A percentile compares a stretch with the other conserved stretches of the same genome.
Evolutionary conservation across 495 filamentous ascomycete species (phyloP).

Genomic region (Lophiostoma macrostomum): DNA sequence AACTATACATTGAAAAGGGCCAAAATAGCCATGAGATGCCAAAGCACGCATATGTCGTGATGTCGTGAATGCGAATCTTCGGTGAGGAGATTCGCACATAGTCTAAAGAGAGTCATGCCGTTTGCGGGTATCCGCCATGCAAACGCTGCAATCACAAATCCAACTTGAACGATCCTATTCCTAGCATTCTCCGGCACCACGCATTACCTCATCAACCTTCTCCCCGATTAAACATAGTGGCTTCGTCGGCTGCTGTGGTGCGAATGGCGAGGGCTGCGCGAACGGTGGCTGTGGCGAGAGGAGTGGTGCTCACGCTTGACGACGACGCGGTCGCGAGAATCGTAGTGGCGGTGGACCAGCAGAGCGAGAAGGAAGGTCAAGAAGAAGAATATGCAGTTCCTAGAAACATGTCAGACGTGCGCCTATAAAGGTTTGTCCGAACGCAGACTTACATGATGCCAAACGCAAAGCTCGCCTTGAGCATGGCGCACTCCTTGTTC

Average conservation of each 20-base stretch:
- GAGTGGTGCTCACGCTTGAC: conserved; percentile 39
- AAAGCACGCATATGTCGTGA: too few relatives aligned
- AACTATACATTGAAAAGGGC: too few relatives aligned
- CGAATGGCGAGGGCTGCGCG: conserved; percentile 36
- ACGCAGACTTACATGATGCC: conserved; percentile 61
- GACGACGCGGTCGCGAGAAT: conserved; percentile 36
- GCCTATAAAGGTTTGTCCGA: too few relatives aligned
- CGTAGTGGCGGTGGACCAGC: conserved; percentile 39
- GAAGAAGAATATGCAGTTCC: conserved; percentile 76
- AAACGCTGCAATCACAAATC: too few relatives aligned
- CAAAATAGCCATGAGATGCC: too few relatives aligned
- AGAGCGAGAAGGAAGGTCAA: conserved; percentile 55
- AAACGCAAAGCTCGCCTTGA: conserved; percentile 81
- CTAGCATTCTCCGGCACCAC: background rate
- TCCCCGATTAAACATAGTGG: conserved; percentile 31
- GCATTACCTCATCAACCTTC: background rate
- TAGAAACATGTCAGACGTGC: too few relatives aligned
- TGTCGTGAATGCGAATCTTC: too few relatives aligned
- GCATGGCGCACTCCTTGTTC: conserved; percentile 80
- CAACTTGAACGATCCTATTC: background rate
- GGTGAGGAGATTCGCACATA: too few relatives aligned
- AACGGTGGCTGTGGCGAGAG: conserved; percentile 35
- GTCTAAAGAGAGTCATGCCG: too few relatives aligned
- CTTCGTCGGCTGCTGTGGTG: conserved; percentile 34
- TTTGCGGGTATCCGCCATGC: too few relatives aligned